These are phyloP conservation scores for Canariomyces notabilis DNA, from an alignment of 2,329 filamentous ascomycete species.

Conservation along the genomic window DNA sequence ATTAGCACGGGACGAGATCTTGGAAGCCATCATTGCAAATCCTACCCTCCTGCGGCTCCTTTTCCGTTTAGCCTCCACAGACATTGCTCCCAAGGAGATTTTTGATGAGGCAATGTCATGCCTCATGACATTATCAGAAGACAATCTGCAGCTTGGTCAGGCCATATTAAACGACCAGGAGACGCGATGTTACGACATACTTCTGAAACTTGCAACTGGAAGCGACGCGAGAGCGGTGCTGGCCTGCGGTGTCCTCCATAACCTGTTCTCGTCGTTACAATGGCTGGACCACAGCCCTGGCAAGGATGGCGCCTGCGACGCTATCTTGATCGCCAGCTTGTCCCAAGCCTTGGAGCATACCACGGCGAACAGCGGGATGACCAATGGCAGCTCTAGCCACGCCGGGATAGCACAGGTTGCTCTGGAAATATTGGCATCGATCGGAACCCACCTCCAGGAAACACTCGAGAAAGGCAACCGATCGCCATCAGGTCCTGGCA, in stretches of 20 bases:
- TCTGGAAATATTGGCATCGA: conserved; percentile 59
- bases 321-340: conserved; percentile 44
- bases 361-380: conserved; percentile 23
- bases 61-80: conserved; percentile 45
- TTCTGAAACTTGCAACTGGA: conserved; percentile 44
- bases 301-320: conserved; percentile 46
- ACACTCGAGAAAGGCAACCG: conserved; percentile 43
- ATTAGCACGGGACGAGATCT: conserved; percentile 57
- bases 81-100: conserved; percentile 37
- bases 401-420: conserved; percentile 49
- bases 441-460: conserved; percentile 54
- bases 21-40: conserved; percentile 48
- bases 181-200: conserved; percentile 43
- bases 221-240: conserved; percentile 46
- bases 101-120: conserved; percentile 49
- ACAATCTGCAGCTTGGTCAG: conserved; percentile 50
- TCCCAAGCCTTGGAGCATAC: conserved; percentile 35
- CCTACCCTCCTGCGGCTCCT: conserved; percentile 48
- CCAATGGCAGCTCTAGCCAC: conserved; percentile 37
- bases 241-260: conserved; percentile 58
- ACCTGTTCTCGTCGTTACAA: conserved; percentile 50
- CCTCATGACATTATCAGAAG: conserved; percentile 55
- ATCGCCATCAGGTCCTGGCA: conserved; percentile 22
- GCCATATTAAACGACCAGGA: conserved; percentile 47
- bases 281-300: conserved; percentile 50